phyloP scores from a whole-genome alignment of 495 filamentous ascomycete species.

The Daldinia bambusicola region DNA sequence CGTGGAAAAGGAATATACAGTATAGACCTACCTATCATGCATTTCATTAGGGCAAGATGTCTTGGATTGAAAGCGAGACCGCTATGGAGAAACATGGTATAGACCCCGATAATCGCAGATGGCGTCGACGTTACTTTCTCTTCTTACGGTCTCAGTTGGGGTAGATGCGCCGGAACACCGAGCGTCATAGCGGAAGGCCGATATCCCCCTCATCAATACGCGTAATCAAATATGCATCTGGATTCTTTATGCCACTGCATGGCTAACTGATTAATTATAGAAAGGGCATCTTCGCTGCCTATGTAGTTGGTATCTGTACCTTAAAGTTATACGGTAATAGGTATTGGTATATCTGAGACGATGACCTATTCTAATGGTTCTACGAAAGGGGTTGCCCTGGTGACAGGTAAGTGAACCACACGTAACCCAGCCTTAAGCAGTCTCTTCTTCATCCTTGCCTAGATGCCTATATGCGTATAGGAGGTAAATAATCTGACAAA shows the following conservation, averaged over 20 bases:
- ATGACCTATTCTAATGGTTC: slow-evolving; percentile 4
- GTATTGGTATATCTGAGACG: neutral
- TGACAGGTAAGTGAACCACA: slow-evolving; percentile 34
- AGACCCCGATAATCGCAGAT: no score
- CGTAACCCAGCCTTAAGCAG: neutral
- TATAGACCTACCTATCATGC: no score
- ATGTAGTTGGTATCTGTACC: neutral
- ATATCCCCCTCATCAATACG: neutral
- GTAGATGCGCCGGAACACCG: slow-evolving; percentile 41
- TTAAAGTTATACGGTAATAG: neutral
- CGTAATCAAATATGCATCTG: neutral
- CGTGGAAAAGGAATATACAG: neutral
- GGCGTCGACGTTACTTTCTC: neutral
- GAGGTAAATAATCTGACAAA: neutral
- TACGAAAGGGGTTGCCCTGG: slow-evolving; percentile 35
- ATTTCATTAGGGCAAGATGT: no score
- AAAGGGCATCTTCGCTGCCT: neutral
- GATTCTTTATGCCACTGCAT: neutral
- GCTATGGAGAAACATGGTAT: no score
- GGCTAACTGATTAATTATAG: neutral
- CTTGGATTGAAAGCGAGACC: no score
- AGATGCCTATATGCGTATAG: neutral
- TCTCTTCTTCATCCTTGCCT: neutral
- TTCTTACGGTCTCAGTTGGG: slow-evolving; percentile 29
- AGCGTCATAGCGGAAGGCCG: neutral